phyloP scores from a whole-genome alignment of 2,329 filamentous ascomycete genomes.

The Pseudopithomyces maydicus region DNA sequence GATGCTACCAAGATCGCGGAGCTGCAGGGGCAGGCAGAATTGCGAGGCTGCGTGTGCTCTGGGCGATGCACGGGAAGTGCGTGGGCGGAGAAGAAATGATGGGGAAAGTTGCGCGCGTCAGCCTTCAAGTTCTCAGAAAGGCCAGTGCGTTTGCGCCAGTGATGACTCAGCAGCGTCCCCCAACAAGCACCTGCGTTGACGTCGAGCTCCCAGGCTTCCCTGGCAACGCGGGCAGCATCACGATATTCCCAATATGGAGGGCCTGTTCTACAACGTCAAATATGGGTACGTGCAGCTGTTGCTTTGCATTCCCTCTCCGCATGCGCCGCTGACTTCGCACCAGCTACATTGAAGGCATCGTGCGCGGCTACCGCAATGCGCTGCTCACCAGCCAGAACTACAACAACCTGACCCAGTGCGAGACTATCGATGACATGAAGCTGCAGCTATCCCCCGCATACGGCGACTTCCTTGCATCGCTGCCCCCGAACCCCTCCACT shows the following conservation, averaged over 20 bases:
- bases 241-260: constrained; percentile 70
- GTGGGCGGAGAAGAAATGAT: background rate
- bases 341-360: constrained; percentile 96
- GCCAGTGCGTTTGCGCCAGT: constrained; percentile 6
- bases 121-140: constrained; percentile 1
- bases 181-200: constrained; percentile 1
- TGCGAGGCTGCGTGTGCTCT: background rate
- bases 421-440: constrained; percentile 97
- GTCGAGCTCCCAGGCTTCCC: constrained; percentile 13
- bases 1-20: too few species aligned
- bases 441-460: constrained; percentile 96
- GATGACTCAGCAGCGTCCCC: constrained; percentile 5
- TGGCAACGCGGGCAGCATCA: constrained; percentile 22
- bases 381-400: constrained; percentile 91
- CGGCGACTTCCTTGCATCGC: constrained; percentile 91
- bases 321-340: constrained; percentile 18
- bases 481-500: constrained; percentile 95
- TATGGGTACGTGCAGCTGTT: constrained; percentile 69
- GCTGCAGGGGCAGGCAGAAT: too few species aligned
- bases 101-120: constrained; percentile 3
- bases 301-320: background rate
- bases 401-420: constrained; percentile 94
- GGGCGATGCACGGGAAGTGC: background rate
- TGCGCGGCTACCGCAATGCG: constrained; percentile 93
- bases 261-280: constrained; percentile 91